A percentile compares a stretch with the other conserved stretches of the same genome.
Evolutionary conservation across 2,329 filamentous ascomycete genomes (phyloP).

Genomic region (Talaromyces sp.): DNA sequence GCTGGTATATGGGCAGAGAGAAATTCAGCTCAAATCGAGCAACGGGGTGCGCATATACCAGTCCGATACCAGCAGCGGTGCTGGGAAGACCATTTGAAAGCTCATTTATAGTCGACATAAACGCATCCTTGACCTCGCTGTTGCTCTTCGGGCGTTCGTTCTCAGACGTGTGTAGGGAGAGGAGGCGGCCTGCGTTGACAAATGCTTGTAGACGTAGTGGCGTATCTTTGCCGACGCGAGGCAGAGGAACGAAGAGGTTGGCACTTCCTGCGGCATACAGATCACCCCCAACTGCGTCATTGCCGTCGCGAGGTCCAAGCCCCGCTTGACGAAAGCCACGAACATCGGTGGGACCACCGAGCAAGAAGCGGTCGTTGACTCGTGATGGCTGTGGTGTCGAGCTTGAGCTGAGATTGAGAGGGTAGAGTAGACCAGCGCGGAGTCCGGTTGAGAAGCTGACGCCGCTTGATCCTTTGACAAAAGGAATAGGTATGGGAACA

Average conservation of each 20-base stretch:
- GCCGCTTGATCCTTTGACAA: conserved; percentile 65
- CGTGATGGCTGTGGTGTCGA: conserved; percentile 63
- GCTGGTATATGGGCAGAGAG: conserved; percentile 74
- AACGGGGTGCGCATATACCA: conserved; percentile 92
- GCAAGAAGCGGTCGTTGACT: conserved; percentile 90
- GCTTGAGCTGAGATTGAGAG: conserved; percentile 61
- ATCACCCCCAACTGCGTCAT: conserved; percentile 85
- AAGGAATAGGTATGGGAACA: conserved; percentile 67
- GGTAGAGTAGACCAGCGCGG: conserved; percentile 77
- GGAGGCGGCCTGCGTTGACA: conserved; percentile 80
- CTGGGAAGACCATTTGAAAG: conserved; percentile 75
- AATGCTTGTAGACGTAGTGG: conserved; percentile 86
- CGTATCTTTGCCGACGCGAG: conserved; percentile 73
- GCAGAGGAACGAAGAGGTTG: conserved; percentile 79
- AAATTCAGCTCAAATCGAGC: conserved; percentile 96
- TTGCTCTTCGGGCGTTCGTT: conserved; percentile 47
- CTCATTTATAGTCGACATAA: conserved; percentile 61
- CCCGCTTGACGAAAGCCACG: conserved; percentile 89
- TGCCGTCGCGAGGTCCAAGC: conserved; percentile 80
- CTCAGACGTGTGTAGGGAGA: conserved; percentile 64
- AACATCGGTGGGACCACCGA: conserved; percentile 91
- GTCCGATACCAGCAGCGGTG: conserved; percentile 77
- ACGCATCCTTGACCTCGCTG: conserved; percentile 43
- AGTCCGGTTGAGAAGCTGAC: conserved; percentile 79
- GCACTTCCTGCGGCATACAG: conserved; percentile 85